Conservation (phyloP, 1,284 basidiomycete species). For the Heterobasidion irregulare region DNA sequence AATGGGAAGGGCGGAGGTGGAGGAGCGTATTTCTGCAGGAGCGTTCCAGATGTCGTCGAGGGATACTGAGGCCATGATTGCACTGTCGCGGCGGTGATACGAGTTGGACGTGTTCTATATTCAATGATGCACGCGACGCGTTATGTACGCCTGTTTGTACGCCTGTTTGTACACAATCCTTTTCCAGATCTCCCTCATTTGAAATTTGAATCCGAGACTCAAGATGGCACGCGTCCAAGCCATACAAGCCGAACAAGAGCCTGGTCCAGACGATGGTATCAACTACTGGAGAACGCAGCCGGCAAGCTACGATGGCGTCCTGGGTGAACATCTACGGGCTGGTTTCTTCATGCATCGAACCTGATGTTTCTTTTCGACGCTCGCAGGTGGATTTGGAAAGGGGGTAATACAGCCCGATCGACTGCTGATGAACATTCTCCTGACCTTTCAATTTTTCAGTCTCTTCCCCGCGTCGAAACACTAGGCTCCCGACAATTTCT, state of each 20-base stretch:
- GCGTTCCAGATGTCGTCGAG: slow-evolving; percentile 39
- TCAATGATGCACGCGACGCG: slow-evolving; percentile 4
- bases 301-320: slow-evolving; percentile 67
- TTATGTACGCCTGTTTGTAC: slow-evolving; percentile 7
- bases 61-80: slow-evolving; percentile 18
- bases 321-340: slow-evolving; percentile 30
- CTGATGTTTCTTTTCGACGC: background rate
- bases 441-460: slow-evolving; percentile 33
- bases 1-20: slow-evolving; percentile 1
- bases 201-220: background rate
- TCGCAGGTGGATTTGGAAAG: slow-evolving; percentile 57
- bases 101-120: background rate
- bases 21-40: slow-evolving; percentile 22
- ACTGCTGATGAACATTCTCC: slow-evolving; percentile 5
- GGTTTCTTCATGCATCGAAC: background rate
- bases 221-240: background rate
- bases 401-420: slow-evolving; percentile 36
- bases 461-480: slow-evolving; percentile 82
- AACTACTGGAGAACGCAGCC: slow-evolving; percentile 72
- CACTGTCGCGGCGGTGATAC: slow-evolving; percentile 6
- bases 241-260: slow-evolving; percentile 13
- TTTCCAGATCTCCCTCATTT: background rate
- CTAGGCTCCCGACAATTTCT: slow-evolving; percentile 84
- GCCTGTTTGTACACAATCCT: slow-evolving; percentile 1
- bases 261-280: slow-evolving; percentile 59